A percentile compares a stretch with the other conserved stretches of the same genome.
phyloP scores from a whole-genome alignment of 371 early-diverging fungal species.

The Rhizopus arrhizus region DNA sequence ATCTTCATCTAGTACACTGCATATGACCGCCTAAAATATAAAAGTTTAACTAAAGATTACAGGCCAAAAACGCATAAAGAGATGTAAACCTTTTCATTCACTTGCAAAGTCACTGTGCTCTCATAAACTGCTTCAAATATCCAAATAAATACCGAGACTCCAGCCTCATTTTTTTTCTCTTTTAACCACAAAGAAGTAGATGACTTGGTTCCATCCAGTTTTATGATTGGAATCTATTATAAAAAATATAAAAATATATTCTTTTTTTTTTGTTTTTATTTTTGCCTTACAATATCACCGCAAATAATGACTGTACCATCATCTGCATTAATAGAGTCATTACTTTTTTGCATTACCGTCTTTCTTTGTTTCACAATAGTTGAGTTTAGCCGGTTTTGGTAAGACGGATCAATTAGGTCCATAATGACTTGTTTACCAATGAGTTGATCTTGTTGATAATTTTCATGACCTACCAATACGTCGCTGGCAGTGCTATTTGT shows the following conservation, averaged over 20 bases:
- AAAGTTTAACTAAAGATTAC: neutral
- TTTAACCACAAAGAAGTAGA: conserved; percentile 74
- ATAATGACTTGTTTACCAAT: conserved; percentile 53
- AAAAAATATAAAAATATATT: conserved; percentile 1
- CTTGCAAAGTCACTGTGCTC: conserved; percentile 42
- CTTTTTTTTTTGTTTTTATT: conserved; percentile 1
- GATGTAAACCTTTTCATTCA: conserved; percentile 35
- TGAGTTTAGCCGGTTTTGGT: conserved; percentile 52
- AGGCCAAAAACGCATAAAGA: neutral
- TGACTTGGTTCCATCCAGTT: conserved; percentile 59
- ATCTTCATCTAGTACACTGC: conserved; percentile 44
- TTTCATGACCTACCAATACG: conserved; percentile 46
- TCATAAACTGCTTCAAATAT: conserved; percentile 73
- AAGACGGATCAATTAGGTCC: conserved; percentile 60
- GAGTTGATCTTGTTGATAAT: conserved; percentile 22
- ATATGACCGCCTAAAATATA: conserved; percentile 51
- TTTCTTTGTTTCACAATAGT: conserved; percentile 44
- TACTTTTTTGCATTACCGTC: conserved; percentile 15
- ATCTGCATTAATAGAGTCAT: conserved; percentile 27
- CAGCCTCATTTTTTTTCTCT: conserved; percentile 56
- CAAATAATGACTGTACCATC: conserved; percentile 59
- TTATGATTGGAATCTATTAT: conserved; percentile 62
- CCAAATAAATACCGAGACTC: conserved; percentile 66
- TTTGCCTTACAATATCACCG: conserved; percentile 64
- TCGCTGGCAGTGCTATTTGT: conserved; percentile 64